These are phyloP conservation scores for Phaseolus coccineus DNA, from an alignment of 331 rosid species.

Conservation along the genomic window DNA sequence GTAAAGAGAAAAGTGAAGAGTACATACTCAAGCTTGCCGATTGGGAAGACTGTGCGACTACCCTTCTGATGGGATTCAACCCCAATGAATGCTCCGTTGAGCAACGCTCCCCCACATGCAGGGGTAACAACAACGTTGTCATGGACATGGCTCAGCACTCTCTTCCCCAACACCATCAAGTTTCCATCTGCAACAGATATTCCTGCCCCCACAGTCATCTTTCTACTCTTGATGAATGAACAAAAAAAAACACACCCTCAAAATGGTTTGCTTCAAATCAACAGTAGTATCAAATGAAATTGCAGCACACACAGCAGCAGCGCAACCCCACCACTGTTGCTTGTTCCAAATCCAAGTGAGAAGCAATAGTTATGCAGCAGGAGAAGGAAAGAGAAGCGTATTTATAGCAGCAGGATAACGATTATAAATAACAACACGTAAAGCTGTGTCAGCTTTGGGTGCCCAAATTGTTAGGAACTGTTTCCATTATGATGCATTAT, in stretches of 20 bases:
- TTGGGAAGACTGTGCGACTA: constrained; percentile 72
- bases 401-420: constrained; percentile 38
- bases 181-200: constrained; percentile 65
- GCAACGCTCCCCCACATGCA: constrained; percentile 61
- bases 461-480: not conserved
- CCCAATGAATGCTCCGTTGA: constrained; percentile 83
- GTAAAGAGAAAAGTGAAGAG: not conserved
- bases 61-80: constrained; percentile 67
- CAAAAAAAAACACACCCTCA: too few species aligned
- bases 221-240: not conserved
- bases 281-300: not conserved
- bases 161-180: constrained; percentile 73
- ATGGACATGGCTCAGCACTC: constrained; percentile 62
- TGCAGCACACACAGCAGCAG: not conserved
- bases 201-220: constrained; percentile 87
- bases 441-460: constrained; percentile 7
- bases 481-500: constrained; percentile 4
- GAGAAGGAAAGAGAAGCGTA: constrained; percentile 23
- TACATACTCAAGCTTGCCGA: constrained; percentile 75
- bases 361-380: not conserved
- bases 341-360: constrained; percentile 22
- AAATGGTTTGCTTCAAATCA: not conserved
- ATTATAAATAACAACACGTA: not conserved
- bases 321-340: not conserved
- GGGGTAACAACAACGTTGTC: constrained; percentile 65